Evolutionary conservation across 805 yeast species (phyloP).

Genomic region (Hanseniaspora thailandica): DNA sequence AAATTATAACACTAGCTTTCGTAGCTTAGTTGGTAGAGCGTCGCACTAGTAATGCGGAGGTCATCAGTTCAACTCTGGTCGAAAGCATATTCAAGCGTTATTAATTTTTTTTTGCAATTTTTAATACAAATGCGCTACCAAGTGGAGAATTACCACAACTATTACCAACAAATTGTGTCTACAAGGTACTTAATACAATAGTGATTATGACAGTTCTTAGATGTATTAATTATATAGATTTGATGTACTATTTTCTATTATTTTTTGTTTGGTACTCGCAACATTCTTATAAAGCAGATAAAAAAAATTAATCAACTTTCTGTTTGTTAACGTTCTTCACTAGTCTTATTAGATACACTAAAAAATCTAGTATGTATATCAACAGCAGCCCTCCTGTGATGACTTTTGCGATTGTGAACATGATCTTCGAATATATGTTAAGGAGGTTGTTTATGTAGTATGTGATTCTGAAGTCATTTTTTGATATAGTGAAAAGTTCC

Average conservation of each 20-base stretch:
- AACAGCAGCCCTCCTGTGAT: neutral
- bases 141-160: no score
- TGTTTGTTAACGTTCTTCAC: neutral
- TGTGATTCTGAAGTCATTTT: neutral
- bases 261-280: no score
- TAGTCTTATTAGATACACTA: slow-evolving; percentile 1
- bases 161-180: neutral
- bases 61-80: slow-evolving; percentile 16
- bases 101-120: neutral
- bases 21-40: slow-evolving; percentile 16
- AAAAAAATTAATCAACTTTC: neutral
- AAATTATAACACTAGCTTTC: slow-evolving; percentile 6
- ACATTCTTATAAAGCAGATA: neutral
- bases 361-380: slow-evolving; percentile 3
- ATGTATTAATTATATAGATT: neutral
- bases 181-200: no score
- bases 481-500: neutral
- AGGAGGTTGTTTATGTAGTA: neutral
- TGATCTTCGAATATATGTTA: slow-evolving; percentile 3
- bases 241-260: neutral
- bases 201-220: no score
- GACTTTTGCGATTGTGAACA: slow-evolving; percentile 4
- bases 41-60: slow-evolving; percentile 16
- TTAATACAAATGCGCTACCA: no score
- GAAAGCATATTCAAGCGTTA: slow-evolving; percentile 1